Percentiles rank a stretch among this genome's conserved stretches.
phyloP scores from a whole-genome alignment of 192 early-diverging fungal genomes.

The Nowakowskiella sp. region DNA sequence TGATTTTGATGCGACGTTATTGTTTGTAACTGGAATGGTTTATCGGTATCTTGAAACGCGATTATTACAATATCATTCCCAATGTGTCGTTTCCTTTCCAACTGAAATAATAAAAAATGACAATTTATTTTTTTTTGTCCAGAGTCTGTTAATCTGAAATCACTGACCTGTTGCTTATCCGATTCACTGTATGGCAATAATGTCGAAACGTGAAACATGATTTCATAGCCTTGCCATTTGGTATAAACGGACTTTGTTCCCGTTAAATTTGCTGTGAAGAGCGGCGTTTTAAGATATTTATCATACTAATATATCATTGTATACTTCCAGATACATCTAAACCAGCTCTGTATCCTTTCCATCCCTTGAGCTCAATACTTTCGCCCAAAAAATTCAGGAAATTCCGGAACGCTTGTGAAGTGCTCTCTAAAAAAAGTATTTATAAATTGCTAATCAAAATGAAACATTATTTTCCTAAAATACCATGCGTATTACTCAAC shows the following conservation, averaged over 20 bases:
- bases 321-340: constrained; percentile 60
- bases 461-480: background rate
- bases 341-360: constrained; percentile 68
- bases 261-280: constrained; percentile 48
- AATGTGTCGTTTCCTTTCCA: constrained; percentile 63
- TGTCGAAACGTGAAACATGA: constrained; percentile 74
- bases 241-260: constrained; percentile 63
- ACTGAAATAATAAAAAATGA: constrained; percentile 1
- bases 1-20: constrained; percentile 51
- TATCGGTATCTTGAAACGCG: constrained; percentile 36
- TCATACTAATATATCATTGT: background rate
- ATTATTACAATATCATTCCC: constrained; percentile 69
- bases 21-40: constrained; percentile 38
- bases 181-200: constrained; percentile 58
- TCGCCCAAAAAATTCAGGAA: constrained; percentile 67
- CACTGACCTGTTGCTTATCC: constrained; percentile 54
- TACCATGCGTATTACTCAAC: constrained; percentile 57
- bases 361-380: constrained; percentile 62
- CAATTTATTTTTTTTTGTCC: background rate
- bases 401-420: constrained; percentile 46
- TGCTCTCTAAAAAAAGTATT: constrained; percentile 29
- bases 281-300: background rate
- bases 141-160: background rate
- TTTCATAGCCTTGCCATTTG: constrained; percentile 64
- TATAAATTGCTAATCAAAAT: constrained; percentile 6